Percentiles rank a stretch among this genome's conserved stretches.
phyloP scores from a whole-genome alignment of 2,329 filamentous ascomycete genomes.

The Diaporthe ampelina region DNA sequence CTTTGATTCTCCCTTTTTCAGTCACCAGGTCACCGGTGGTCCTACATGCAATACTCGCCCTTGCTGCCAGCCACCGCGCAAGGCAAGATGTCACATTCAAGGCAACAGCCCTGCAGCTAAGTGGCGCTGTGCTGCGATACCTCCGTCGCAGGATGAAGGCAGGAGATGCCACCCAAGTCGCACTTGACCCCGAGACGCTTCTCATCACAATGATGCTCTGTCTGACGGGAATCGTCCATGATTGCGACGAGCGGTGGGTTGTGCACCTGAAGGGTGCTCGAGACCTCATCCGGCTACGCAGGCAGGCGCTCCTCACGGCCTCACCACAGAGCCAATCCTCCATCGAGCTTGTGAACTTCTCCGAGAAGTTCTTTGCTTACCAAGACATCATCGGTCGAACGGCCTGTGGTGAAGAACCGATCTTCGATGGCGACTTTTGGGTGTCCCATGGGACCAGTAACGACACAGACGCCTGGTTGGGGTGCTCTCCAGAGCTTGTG shows the following conservation, averaged over 20 bases:
- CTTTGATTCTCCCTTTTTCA: slow-evolving; percentile 40
- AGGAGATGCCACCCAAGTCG: slow-evolving; percentile 42
- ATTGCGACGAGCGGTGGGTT: slow-evolving; percentile 55
- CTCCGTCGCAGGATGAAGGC: slow-evolving; percentile 52
- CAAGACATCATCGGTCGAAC: slow-evolving; percentile 66
- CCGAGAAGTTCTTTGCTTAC: slow-evolving; percentile 64
- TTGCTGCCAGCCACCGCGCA: slow-evolving; percentile 41
- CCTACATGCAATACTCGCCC: slow-evolving; percentile 38
- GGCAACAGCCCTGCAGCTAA: slow-evolving; percentile 45
- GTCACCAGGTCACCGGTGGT: slow-evolving; percentile 39
- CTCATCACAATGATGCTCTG: slow-evolving; percentile 62
- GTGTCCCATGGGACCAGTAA: slow-evolving; percentile 41
- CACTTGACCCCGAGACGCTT: slow-evolving; percentile 51
- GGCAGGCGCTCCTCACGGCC: slow-evolving; percentile 38
- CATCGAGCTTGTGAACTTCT: slow-evolving; percentile 50
- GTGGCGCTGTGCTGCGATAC: slow-evolving; percentile 53
- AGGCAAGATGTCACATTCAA: slow-evolving; percentile 35
- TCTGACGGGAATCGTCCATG: slow-evolving; percentile 58
- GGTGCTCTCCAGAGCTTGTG: slow-evolving; percentile 61
- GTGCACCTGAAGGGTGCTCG: slow-evolving; percentile 62
- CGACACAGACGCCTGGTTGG: slow-evolving; percentile 61
- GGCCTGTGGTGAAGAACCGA: slow-evolving; percentile 60
- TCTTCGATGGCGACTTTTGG: slow-evolving; percentile 64
- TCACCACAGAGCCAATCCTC: slow-evolving; percentile 1
- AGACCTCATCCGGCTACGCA: slow-evolving; percentile 58